Evolutionary conservation across 2,329 filamentous ascomycete genomes (phyloP), one percentile per base, ranked within the genome.

Genomic region (Dendryphion nanum): DNA sequence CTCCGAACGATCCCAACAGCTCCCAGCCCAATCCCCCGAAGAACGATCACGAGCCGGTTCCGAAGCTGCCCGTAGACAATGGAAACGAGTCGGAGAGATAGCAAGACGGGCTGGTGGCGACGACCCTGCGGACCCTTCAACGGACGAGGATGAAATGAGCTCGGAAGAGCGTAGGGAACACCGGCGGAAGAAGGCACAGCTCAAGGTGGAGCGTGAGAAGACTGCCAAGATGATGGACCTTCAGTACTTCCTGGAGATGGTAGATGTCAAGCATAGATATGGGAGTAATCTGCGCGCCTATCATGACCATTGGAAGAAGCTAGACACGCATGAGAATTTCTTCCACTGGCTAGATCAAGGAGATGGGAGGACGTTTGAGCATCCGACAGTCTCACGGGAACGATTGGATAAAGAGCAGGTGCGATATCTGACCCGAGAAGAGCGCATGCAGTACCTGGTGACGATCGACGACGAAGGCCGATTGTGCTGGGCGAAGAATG

Each of bases 271-370:
- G 63, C 89, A 96, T 60, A 80, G 89, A 4, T 94, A 95, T 56
- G 90, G 89, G 4, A 85, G 82, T 37, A 94, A 93, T 50, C 66
- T 95, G 35, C 76, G 86, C 20, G 77, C 79, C 20, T 96, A 95
- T 53, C 90, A 96, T 56, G 79, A 81, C 42, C 81, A 86, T 48
- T 96, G 90, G 90, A 89, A 89, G 63, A 79, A 77, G 43, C 73
- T 80, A 2, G 73, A 86, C 18, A 91, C 88, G 0, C 78, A 81
- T 4, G 85, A 95, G 61, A 95, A 93, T 59, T 96, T 90, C 74
- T 95, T 95, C 63, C 91, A 89, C 67, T 95, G 90, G 89, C 73
- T 95, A 1, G 90, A 96, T 59, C 75, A 85, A 41, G 90, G 90
- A 4, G 83, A 83, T 33, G 90, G 90, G 0, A 81, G 73, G 50